phyloP scores from a whole-genome alignment of 257 asterid genomes.

The Solanum pinnatisectum region DNA sequence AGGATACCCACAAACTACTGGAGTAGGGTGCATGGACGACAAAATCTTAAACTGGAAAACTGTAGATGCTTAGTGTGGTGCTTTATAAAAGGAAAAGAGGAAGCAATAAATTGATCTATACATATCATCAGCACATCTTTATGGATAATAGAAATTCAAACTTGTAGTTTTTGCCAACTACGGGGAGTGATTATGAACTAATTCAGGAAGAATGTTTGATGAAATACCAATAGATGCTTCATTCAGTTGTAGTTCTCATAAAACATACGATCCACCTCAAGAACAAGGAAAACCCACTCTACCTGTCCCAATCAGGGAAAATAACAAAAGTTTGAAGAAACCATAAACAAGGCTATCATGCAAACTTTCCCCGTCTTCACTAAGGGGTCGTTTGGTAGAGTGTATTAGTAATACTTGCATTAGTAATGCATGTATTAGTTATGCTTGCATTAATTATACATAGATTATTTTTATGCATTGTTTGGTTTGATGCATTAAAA shows the following conservation, averaged over 20 bases:
- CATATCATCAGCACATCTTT: background rate
- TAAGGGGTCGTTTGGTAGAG: too few species aligned
- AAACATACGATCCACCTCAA: background rate
- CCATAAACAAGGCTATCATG: constrained; percentile 44
- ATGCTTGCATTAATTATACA: too few species aligned
- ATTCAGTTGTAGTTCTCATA: background rate
- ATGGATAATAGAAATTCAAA: background rate
- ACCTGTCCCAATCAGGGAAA: background rate
- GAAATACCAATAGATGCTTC: background rate
- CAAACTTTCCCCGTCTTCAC: background rate
- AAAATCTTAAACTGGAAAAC: constrained; percentile 66
- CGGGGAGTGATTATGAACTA: background rate
- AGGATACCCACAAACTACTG: constrained; percentile 97
- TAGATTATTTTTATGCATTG: too few species aligned
- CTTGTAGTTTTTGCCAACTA: background rate
- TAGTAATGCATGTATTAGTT: too few species aligned
- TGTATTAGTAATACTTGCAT: too few species aligned
- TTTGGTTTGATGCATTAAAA: too few species aligned
- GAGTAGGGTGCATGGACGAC: constrained; percentile 93
- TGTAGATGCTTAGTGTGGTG: background rate
- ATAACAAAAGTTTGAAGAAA: constrained; percentile 5
- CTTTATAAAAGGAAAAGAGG: background rate
- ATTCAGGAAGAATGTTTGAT: background rate
- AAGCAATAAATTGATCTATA: background rate
- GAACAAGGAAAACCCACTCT: background rate